A percentile compares a stretch with the other conserved stretches of the same genome.
Evolutionary conservation across 345 rosid genomes (phyloP).

Genomic region (Passiflora organensis): DNA sequence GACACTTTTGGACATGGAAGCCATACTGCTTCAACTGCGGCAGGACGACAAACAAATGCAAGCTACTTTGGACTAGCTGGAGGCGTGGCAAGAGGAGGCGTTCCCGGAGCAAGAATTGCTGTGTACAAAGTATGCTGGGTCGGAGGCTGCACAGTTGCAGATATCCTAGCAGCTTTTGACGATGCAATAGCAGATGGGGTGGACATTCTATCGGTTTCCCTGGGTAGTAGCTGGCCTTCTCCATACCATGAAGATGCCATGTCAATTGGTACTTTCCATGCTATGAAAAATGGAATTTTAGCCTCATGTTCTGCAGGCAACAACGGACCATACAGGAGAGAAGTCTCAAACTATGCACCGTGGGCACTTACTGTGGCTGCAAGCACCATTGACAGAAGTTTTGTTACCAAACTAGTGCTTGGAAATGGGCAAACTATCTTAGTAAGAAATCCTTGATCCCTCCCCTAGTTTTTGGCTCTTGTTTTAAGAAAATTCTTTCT

Average conservation of each 20-base stretch:
- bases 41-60: constrained; percentile 17
- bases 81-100: constrained; percentile 21
- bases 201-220: constrained; percentile 15
- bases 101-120: constrained; percentile 14
- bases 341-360: constrained; percentile 25
- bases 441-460: not conserved
- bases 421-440: constrained; percentile 20
- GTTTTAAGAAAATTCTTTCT: not conserved
- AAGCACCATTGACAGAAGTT: constrained; percentile 28
- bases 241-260: constrained; percentile 6
- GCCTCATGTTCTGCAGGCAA: constrained; percentile 28
- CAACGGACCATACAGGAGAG: constrained; percentile 9
- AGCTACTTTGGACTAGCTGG: constrained; percentile 17
- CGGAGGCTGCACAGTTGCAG: constrained; percentile 21
- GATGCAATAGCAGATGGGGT: constrained; percentile 27
- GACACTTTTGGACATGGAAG: constrained; percentile 21
- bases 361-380: constrained; percentile 33
- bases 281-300: constrained; percentile 23
- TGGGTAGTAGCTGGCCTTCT: not conserved
- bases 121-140: constrained; percentile 33
- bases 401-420: constrained; percentile 22
- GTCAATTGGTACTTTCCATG: constrained; percentile 17
- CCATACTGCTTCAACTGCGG: constrained; percentile 28
- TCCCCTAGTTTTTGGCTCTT: not conserved
- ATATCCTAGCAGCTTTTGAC: constrained; percentile 28